phyloP scores from a whole-genome alignment of 305 asterid species.

The Fraxinus greggii region DNA sequence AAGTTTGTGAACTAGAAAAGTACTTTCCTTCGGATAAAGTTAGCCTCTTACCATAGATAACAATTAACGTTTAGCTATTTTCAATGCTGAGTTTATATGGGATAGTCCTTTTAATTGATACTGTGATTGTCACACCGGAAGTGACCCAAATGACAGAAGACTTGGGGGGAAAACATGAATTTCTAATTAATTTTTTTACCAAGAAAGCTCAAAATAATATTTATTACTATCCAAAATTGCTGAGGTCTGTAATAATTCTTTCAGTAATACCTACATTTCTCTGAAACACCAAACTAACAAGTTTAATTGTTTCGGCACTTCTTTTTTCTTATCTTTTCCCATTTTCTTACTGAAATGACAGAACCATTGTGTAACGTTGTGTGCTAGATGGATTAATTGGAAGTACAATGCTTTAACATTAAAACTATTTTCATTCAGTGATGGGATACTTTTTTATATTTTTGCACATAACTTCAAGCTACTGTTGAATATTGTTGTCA shows the following conservation, averaged over 20 bases:
- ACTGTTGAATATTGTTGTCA: conserved; percentile 5
- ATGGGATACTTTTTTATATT: neutral
- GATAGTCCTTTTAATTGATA: neutral
- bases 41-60: conserved; percentile 9
- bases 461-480: conserved; percentile 2
- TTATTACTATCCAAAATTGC: conserved; percentile 11
- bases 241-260: neutral
- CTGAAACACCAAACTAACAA: neutral
- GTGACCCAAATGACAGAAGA: conserved; percentile 5
- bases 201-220: conserved; percentile 5
- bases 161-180: conserved; percentile 16
- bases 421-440: neutral
- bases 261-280: neutral
- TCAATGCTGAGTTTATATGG: conserved; percentile 7
- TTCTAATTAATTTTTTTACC: neutral
- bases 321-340: neutral
- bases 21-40: conserved; percentile 15
- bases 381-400: neutral
- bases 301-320: neutral
- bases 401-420: neutral
- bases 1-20: conserved; percentile 11
- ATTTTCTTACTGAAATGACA: conserved; percentile 8
- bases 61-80: conserved; percentile 4
- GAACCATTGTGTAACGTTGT: conserved; percentile 1
- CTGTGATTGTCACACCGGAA: neutral